These are phyloP conservation scores for Lobosporangium transversale DNA, from an alignment of 192 early-diverging fungal genomes.

Conservation along the genomic window DNA sequence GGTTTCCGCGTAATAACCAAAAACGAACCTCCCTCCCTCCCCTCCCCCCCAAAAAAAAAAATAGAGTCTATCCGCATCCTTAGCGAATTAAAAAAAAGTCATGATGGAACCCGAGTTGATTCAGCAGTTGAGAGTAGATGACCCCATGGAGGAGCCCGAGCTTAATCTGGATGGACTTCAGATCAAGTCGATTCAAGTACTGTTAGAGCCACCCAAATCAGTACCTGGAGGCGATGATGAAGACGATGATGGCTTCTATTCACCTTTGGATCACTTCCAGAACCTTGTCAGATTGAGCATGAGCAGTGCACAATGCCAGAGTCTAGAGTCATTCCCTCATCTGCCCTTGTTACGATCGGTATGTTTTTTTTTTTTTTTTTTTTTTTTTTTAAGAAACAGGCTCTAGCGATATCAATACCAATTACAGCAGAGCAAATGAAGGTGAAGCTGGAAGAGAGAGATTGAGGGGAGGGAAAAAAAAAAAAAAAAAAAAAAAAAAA, in stretches of 20 bases:
- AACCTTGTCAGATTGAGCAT: constrained; percentile 46
- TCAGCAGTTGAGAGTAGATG: constrained; percentile 34
- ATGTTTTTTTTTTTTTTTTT: constrained; percentile 25
- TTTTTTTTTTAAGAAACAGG: no score
- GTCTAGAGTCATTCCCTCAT: constrained; percentile 35
- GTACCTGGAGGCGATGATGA: constrained; percentile 11
- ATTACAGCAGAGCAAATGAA: background rate
- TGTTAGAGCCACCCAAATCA: constrained; percentile 28
- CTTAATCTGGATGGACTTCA: constrained; percentile 31
- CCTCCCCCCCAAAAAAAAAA: background rate
- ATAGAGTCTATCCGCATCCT: no score
- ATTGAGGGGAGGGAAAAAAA: constrained; percentile 2
- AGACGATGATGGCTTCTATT: constrained; percentile 39
- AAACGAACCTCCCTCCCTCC: background rate
- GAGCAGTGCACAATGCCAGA: constrained; percentile 33
- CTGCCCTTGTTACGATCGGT: constrained; percentile 43
- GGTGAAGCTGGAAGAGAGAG: background rate
- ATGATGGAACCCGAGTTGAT: constrained; percentile 45
- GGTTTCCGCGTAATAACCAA: background rate
- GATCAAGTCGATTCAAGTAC: constrained; percentile 28
- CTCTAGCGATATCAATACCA: background rate
- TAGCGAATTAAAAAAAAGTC: no score
- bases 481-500: background rate
- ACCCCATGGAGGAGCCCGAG: constrained; percentile 44
- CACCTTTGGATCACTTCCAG: constrained; percentile 48